Base-by-base conservation (phyloP, 2,329 filamentous ascomycete species). In the Rasamsonia emersonii region DNA sequence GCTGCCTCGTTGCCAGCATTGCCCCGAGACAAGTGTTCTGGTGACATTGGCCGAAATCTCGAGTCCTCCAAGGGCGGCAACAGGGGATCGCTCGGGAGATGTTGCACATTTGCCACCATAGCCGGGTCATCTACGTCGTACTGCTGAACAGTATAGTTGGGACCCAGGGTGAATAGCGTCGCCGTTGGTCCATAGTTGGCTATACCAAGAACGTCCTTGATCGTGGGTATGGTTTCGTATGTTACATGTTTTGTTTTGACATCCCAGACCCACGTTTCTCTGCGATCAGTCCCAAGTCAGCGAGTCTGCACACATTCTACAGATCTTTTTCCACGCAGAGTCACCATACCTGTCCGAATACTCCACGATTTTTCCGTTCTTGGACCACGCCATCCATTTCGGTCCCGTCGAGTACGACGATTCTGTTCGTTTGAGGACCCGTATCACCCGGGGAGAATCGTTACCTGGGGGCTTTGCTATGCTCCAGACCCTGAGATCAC, bases 361-460 rank as follows among this genome's bases (percentile, higher is more conserved):
- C 60, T 98, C 91, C 42, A 98, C 78, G 43, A 98, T 86, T 44
- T 88, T 82, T 23, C 91, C 91, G 64, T 94, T 96, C 63, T 95
- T 96, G 0, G 91, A 96, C 91, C 91, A 98, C 13, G 79, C 82
- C 69, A 95, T 88, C 91, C 91, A 98, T 54, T 93, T 94, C 21
- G 84, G 81, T 1, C 86, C 86, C 3, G 76, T 64, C 19, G 76
- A 65, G 44, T 73, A 78, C 43, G 78, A 78, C n/a, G 36, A 29
- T 39, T 94, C 86, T 5, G 78, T 78, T 47, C 83, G 73, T 56
- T 85, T 89, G 29, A 98, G 65, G 17, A 93, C 79, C 40, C 91
- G 74, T 38, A 96, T 93, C 5, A 95, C 82, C 50, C 88, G 89
- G 20, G 88, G 88, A 11, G 80, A 71, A 45, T 94, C 82, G 28